Conservation (phyloP, 164 flowering plant species). For the Buxus sempervirens region DNA sequence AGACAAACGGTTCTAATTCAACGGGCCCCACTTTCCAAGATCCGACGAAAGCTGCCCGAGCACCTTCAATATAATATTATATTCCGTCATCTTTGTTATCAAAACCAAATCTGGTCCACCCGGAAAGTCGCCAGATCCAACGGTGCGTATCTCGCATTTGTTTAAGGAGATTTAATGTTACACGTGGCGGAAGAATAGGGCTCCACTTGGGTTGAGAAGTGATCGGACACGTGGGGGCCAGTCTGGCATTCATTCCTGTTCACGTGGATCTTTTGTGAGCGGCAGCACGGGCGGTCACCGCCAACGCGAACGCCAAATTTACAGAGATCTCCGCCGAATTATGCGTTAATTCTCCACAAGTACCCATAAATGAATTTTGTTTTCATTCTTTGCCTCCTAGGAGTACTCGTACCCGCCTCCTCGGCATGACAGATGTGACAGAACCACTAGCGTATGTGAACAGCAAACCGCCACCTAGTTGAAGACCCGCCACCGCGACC, state of each 20-base stretch:
- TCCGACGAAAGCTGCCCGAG: background rate
- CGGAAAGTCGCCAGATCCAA: too few relatives aligned
- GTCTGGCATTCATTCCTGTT: background rate
- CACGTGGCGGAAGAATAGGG: background rate
- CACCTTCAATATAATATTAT: slow-evolving; percentile 10
- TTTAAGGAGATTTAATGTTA: background rate
- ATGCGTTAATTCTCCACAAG: background rate
- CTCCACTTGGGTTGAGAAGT: background rate
- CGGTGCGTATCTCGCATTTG: background rate
- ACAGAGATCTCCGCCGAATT: slow-evolving; percentile 1
- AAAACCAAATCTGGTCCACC: too few relatives aligned
- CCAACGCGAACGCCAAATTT: too few relatives aligned
- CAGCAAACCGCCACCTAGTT: background rate
- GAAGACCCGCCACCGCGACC: too few relatives aligned
- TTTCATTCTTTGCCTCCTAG: background rate
- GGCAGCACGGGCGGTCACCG: too few relatives aligned
- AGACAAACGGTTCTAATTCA: slow-evolving; percentile 29
- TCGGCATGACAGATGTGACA: background rate
- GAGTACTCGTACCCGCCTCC: background rate
- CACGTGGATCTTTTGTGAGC: background rate
- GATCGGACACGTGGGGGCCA: background rate
- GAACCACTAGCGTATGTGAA: background rate
- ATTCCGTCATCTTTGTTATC: background rate
- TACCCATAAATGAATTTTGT: background rate
- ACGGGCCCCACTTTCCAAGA: slow-evolving; percentile 17